Conservation (phyloP, 306 rosid species). For the Vicia sativa region DNA sequence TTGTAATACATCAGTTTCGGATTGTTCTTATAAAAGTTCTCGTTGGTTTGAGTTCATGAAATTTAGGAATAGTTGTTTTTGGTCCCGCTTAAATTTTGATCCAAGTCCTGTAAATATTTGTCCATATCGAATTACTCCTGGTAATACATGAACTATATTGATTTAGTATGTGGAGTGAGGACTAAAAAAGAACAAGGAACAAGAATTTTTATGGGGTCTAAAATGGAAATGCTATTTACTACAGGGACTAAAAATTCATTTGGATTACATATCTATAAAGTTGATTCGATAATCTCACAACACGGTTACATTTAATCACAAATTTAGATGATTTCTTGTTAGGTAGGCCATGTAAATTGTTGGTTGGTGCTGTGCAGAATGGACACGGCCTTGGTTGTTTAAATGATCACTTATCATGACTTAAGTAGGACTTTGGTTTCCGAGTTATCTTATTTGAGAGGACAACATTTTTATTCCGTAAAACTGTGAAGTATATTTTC, state of each 20-base stretch:
- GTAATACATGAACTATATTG: not conserved
- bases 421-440: conserved; percentile 14
- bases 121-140: not conserved
- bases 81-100: not conserved
- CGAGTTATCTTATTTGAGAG: conserved; percentile 21
- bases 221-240: not conserved
- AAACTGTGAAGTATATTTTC: conserved; percentile 25
- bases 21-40: not conserved
- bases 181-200: not conserved
- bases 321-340: not conserved
- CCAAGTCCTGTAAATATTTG: not conserved
- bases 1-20: not conserved
- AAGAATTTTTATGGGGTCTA: not conserved
- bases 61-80: not conserved
- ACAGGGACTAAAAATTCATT: not conserved
- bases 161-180: not conserved
- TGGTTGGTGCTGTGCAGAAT: not conserved
- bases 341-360: not conserved
- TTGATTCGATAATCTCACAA: not conserved
- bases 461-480: not conserved
- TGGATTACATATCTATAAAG: not conserved
- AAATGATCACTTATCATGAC: conserved; percentile 24
- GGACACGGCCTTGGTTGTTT: not conserved
- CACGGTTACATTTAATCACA: not conserved
- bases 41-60: not conserved